phyloP scores from a whole-genome alignment of 495 filamentous ascomycete species.

The Talaromyces liani region DNA sequence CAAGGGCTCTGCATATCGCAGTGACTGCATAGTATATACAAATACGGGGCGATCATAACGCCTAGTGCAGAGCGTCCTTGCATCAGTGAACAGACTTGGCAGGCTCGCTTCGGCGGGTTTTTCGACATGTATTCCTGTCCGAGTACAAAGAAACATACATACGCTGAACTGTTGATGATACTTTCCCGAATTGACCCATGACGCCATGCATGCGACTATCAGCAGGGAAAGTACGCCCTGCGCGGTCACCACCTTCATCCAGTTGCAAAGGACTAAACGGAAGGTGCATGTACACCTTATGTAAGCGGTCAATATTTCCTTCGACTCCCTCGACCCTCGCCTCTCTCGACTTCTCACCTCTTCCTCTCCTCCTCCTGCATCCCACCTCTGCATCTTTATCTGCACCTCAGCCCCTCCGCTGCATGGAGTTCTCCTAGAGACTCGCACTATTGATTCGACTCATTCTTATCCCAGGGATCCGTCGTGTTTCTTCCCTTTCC shows the following conservation, averaged over 20 bases:
- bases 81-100: neutral
- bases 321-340: neutral
- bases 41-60: neutral
- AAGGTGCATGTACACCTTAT: neutral
- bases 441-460: conserved; percentile 1
- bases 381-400: neutral
- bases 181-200: neutral
- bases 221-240: neutral
- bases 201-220: neutral
- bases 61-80: neutral
- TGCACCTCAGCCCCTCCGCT: neutral
- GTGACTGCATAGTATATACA: neutral
- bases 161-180: too few species aligned
- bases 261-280: neutral
- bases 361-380: neutral
- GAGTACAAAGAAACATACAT: neutral
- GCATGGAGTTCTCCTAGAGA: neutral
- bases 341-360: neutral
- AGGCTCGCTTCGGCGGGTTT: neutral
- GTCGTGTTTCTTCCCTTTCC: neutral
- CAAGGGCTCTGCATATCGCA: neutral
- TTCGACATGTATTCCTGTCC: neutral
- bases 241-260: neutral
- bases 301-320: neutral
- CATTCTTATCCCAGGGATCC: conserved; percentile 2